Base-by-base conservation (phyloP, 2,329 filamentous ascomycete species). In the Diplodia scrobiculata region DNA sequence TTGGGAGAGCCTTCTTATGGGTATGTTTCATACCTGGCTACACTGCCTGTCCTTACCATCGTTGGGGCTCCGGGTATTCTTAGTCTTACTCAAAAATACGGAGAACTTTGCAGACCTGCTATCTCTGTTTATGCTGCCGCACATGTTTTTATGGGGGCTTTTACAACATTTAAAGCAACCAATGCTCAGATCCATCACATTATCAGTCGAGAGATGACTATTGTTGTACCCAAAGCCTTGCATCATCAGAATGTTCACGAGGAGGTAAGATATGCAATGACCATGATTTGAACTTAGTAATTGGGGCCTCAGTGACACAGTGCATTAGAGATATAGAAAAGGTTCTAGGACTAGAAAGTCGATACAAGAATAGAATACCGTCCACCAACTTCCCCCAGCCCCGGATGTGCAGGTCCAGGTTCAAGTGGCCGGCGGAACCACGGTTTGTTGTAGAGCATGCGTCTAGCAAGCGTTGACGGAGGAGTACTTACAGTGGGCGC, bases 361-460 rank as follows among this genome's bases (percentile, higher is more conserved):
- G 58, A 62, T 62, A 62, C 45, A 62, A 62, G 58, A 62, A 50
- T 50, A 62, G 58, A 62, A 50, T 25, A 21, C 45, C 55, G 50
- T 60, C 55, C 55, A 60, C 55, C 14, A 14, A 48, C 17, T 36
- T 60, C 27, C 19, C 41, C 55, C 54, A 29, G 19, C 21, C 54
- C 2, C 34, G 36, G 34, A 36, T 14, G 34, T 41, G 14, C 25
- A 3, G 13, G 9, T 21, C 54, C 38, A 47, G 11, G 36, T 41
- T 60, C 9, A 50, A 19, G 1, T 45, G 55, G 29, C 7, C 29
- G 55, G 41, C 25, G 10, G 32, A 48, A 41, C 41, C 58, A 36
- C 19, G 2, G 32, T n/a, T 27, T 1, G 6, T 34, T 21, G n/a
- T 21, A n/a, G 17, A 34, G 25, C 2, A 27, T 34, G 2, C 45